Conservation (phyloP, 2,329 filamentous ascomycete genomes). For the Alternaria ventricosa region DNA sequence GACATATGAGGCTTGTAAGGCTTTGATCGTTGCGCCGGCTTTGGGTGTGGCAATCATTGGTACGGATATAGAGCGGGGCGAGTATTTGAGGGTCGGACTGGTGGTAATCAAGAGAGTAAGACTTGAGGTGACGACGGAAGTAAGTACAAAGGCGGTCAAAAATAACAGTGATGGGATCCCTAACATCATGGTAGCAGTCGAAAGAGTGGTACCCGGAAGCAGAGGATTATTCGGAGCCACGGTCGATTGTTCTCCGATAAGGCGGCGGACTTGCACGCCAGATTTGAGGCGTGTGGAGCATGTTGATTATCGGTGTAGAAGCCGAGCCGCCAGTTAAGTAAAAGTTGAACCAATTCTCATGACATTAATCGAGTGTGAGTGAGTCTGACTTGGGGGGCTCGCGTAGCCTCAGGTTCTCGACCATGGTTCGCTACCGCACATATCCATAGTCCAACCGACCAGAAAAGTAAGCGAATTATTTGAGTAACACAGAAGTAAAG, state of each 20-base stretch:
- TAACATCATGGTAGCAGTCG: not conserved
- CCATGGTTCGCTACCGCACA: not conserved
- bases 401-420: not conserved
- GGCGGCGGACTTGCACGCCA: not conserved
- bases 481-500: not conserved
- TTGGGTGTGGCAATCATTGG: not conserved
- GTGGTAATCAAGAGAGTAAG: not conserved
- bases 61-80: not conserved
- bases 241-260: not conserved
- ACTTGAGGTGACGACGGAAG: not conserved
- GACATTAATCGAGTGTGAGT: rapidly evolving
- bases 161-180: not conserved
- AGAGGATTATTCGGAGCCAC: not conserved
- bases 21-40: slow-evolving; percentile 8
- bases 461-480: not conserved
- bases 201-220: not conserved
- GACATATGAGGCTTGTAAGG: not conserved
- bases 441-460: not conserved
- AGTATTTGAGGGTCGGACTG: slow-evolving; percentile 19
- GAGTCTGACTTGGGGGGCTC: not conserved
- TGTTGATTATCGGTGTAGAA: not conserved
- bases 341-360: not conserved
- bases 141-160: not conserved
- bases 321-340: not conserved
- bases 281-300: not conserved